phyloP scores from a whole-genome alignment of 2,329 filamentous ascomycete species.

The Allantophomopsis cytisporea region DNA sequence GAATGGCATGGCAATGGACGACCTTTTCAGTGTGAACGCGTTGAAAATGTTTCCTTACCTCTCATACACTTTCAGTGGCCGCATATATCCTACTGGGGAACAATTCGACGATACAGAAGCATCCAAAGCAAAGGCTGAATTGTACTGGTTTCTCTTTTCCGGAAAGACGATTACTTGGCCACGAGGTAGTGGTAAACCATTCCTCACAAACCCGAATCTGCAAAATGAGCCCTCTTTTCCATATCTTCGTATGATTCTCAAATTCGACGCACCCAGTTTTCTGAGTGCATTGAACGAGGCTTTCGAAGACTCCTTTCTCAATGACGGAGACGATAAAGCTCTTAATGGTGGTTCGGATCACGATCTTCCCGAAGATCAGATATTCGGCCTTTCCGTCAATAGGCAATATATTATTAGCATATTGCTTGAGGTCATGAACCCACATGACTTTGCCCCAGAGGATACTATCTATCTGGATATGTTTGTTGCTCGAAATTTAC shows the following conservation, averaged over 20 bases:
- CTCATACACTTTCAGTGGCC: conserved; percentile 78
- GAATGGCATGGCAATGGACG: conserved; percentile 39
- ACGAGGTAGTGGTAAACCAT: conserved; percentile 41
- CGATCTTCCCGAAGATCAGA: conserved; percentile 49
- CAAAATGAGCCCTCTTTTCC: conserved; percentile 65
- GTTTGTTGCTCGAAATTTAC: conserved; percentile 91
- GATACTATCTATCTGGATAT: conserved; percentile 95
- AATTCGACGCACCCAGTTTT: conserved; percentile 84
- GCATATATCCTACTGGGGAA: conserved; percentile 81
- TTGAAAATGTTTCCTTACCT: conserved; percentile 92
- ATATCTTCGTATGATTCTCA: conserved; percentile 70
- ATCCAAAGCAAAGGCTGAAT: conserved; percentile 64
- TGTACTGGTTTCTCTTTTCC: conserved; percentile 91
- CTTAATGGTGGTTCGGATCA: conserved; percentile 33
- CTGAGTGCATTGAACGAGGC: conserved; percentile 93
- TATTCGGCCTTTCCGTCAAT: conserved; percentile 62
- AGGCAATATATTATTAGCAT: conserved; percentile 89
- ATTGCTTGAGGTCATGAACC: conserved; percentile 78
- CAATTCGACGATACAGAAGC: conserved; percentile 60
- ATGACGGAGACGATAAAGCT: conserved; percentile 56
- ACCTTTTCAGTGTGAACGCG: conserved; percentile 54
- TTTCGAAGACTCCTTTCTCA: conserved; percentile 89
- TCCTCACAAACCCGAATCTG: conserved; percentile 43
- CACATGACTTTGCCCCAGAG: conserved; percentile 57
- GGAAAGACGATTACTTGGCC: conserved; percentile 69